Percentiles rank a stretch among this genome's conserved stretches.
phyloP scores from a whole-genome alignment of 345 rosid species.

The Heritiera fomes region DNA sequence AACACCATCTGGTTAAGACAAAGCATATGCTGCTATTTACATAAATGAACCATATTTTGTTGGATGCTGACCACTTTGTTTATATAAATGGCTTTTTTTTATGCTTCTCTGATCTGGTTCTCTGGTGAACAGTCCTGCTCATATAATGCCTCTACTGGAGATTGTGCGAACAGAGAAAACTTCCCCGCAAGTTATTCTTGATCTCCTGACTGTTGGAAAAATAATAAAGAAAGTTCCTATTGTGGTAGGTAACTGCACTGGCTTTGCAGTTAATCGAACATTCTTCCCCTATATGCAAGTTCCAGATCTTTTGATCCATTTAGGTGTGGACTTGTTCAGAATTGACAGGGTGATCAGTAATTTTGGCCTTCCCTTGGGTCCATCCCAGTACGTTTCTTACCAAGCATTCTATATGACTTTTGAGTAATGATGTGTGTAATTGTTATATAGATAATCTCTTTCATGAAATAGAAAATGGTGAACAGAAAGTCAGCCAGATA shows the following conservation, averaged over 20 bases:
- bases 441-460: background rate
- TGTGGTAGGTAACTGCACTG: slow-evolving; percentile 92
- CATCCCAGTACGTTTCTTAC: slow-evolving; percentile 71
- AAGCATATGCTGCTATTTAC: background rate
- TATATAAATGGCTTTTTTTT: background rate
- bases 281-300: slow-evolving; percentile 86
- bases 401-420: slow-evolving; percentile 19
- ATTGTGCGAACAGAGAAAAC: slow-evolving; percentile 81
- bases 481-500: background rate
- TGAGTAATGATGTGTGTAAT: background rate
- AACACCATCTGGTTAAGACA: background rate
- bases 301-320: slow-evolving; percentile 62
- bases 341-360: slow-evolving; percentile 69
- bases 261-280: slow-evolving; percentile 90
- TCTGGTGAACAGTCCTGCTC: slow-evolving; percentile 75
- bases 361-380: slow-evolving; percentile 94
- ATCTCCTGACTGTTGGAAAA: slow-evolving; percentile 88
- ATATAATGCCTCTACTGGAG: slow-evolving; percentile 94
- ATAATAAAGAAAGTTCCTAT: slow-evolving; percentile 88
- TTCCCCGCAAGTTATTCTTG: slow-evolving; percentile 82
- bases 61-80: background rate
- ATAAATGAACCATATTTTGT: background rate
- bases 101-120: slow-evolving; percentile 20
- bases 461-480: background rate
- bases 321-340: slow-evolving; percentile 92